Percentiles rank a stretch among this genome's conserved stretches.
These are phyloP conservation scores for sorghum (Sorghum bicolor) DNA, from an alignment of 176 grass and related monocot genomes.

Conservation along the genomic window Sorghum_bicolor_NCBIv3 NC_012879.2:50100001-50100500, in stretches of 20 bases:
- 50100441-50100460: conserved; percentile 10
- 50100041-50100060: conserved; percentile 79
- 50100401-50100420: conserved; percentile 20
- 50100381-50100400: conserved; percentile 8
- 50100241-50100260: neutral
- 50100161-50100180: neutral
- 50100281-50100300: neutral
- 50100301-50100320: neutral
- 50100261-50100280: neutral
- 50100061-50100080: conserved; percentile 91
- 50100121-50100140: neutral
- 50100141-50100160: neutral
- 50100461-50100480: conserved; percentile 27
- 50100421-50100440: conserved; percentile 24
- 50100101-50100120: neutral
- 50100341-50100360: neutral
- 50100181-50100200: neutral
- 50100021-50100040: conserved; percentile 72
- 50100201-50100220: neutral
- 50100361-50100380: neutral
- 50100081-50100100: conserved; percentile 66
- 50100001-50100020: conserved; percentile 39
- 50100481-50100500: neutral
- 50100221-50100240: neutral
- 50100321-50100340: neutral